Evolutionary conservation across 116 monocot genomes (phyloP).

Genomic region (Dioscorea cayenensis): DNA sequence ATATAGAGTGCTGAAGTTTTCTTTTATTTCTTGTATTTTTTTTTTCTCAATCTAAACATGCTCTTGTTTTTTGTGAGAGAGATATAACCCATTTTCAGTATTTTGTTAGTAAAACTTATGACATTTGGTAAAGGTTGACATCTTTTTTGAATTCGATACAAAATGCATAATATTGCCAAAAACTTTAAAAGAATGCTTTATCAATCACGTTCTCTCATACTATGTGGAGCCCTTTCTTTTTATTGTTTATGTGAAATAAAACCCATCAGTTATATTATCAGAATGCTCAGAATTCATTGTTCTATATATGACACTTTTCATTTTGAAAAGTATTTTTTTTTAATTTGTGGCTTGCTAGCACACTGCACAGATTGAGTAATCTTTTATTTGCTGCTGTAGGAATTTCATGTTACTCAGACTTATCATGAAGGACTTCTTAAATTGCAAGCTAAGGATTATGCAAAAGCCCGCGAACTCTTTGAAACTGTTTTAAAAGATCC

Average conservation of each 20-base stretch:
- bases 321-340: not conserved
- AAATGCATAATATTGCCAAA: too few species aligned
- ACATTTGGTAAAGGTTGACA: too few species aligned
- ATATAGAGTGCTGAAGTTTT: too few species aligned
- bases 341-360: not conserved
- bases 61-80: too few species aligned
- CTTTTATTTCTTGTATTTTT: too few species aligned
- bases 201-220: too few species aligned
- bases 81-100: too few species aligned
- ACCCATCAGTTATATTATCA: not conserved
- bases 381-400: constrained; percentile 27
- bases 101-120: too few species aligned
- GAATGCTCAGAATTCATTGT: not conserved
- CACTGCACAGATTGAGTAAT: not conserved
- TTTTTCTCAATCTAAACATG: too few species aligned
- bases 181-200: too few species aligned
- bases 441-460: constrained; percentile 71
- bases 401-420: constrained; percentile 90
- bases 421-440: constrained; percentile 93
- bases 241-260: not conserved
- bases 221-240: too few species aligned
- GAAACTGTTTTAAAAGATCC: constrained; percentile 86
- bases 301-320: not conserved
- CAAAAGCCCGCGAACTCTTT: constrained; percentile 71
- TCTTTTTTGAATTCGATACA: too few species aligned